Conservation (phyloP, 371 early-diverging fungal genomes). For the Sporodiniella umbellata region DNA sequence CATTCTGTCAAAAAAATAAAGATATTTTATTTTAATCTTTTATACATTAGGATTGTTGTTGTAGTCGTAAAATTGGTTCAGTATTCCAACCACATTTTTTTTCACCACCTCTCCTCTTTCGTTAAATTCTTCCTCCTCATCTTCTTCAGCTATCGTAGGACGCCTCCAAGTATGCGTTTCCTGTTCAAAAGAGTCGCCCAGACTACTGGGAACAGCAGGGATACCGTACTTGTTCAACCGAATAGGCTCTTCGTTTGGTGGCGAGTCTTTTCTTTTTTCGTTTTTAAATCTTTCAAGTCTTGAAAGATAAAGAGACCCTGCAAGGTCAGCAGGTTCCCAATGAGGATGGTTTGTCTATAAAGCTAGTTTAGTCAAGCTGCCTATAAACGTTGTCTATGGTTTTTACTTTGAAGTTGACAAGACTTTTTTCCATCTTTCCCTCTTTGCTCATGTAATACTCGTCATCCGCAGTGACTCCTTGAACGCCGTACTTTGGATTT, state of each 20-base stretch:
- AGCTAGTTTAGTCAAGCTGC: too few relatives aligned
- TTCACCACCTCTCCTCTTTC: slow-evolving; percentile 11
- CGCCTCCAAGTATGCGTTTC: slow-evolving; percentile 10
- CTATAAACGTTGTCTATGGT: not conserved
- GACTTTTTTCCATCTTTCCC: slow-evolving; percentile 96
- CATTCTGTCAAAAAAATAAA: slow-evolving; percentile 25
- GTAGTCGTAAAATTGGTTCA: slow-evolving; percentile 63
- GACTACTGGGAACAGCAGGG: slow-evolving; percentile 29
- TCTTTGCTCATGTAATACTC: slow-evolving; percentile 73
- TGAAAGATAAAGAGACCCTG: slow-evolving; percentile 70
- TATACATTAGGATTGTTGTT: slow-evolving; percentile 40
- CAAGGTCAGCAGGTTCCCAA: slow-evolving; percentile 73
- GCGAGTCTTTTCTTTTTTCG: not conserved
- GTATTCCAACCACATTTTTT: slow-evolving; percentile 50
- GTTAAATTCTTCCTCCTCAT: slow-evolving; percentile 32
- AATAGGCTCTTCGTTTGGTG: not conserved
- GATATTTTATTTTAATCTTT: not conserved
- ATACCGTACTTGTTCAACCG: slow-evolving; percentile 34
- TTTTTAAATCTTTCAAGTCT: slow-evolving; percentile 36
- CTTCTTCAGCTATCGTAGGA: slow-evolving; percentile 5
- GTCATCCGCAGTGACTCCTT: slow-evolving; percentile 47
- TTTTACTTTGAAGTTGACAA: slow-evolving; percentile 88
- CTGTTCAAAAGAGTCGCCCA: slow-evolving; percentile 35
- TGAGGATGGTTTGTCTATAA: slow-evolving; percentile 81
- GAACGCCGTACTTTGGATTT: slow-evolving; percentile 81